phyloP scores from a whole-genome alignment of 345 rosid species.

The Pistacia atlantica region DNA sequence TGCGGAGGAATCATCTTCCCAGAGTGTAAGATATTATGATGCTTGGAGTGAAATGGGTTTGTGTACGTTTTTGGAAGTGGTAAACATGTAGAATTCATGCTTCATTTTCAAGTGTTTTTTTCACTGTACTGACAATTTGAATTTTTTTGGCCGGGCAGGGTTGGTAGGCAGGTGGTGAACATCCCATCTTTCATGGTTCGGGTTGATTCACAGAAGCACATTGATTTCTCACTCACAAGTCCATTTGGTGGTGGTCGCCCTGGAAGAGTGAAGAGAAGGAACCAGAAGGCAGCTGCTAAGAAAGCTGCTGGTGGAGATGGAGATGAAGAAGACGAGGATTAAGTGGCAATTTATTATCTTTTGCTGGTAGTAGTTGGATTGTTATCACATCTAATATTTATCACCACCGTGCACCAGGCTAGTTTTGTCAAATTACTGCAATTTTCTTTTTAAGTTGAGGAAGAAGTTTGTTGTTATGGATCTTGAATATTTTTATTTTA shows the following conservation, averaged over 20 bases:
- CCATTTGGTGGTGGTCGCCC: conserved; percentile 52
- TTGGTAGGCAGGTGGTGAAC: conserved; percentile 51
- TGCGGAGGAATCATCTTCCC: no score
- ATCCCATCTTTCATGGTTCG: conserved; percentile 54
- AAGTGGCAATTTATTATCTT: background rate
- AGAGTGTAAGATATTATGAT: no score
- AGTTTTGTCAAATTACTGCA: background rate
- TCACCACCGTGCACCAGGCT: background rate
- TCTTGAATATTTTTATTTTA: background rate
- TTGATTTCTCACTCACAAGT: conserved; percentile 48
- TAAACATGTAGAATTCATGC: background rate
- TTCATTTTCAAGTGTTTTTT: background rate
- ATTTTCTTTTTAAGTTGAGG: conserved; percentile 1
- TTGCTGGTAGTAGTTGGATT: background rate
- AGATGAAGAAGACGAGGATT: conserved; percentile 50
- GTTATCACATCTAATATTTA: background rate
- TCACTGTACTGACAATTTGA: background rate
- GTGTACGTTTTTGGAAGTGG: background rate
- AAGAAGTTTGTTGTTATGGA: background rate
- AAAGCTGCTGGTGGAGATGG: conserved; percentile 58
- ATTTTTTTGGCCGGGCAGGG: conserved; percentile 27
- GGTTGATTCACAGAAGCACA: conserved; percentile 52
- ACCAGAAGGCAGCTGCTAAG: conserved; percentile 46
- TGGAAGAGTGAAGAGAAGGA: conserved; percentile 58
- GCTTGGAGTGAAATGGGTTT: no score